Evolutionary conservation across 2,329 filamentous ascomycete species (phyloP).

Genomic region (Knufia petricola): DNA sequence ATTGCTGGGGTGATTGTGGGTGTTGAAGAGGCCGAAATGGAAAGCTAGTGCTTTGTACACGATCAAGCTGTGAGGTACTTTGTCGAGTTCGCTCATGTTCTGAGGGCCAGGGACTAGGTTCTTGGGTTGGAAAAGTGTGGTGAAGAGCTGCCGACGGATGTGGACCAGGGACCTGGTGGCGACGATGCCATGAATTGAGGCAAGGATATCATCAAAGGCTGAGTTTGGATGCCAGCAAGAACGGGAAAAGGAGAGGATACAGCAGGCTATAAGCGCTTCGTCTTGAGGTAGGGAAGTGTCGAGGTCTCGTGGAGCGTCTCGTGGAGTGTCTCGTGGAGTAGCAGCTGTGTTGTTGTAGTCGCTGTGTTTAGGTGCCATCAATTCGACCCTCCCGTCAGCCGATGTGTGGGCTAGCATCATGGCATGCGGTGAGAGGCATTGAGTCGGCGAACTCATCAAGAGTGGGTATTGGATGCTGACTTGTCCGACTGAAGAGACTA

Average conservation of each 20-base stretch:
- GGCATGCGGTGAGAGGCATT: constrained; percentile 7
- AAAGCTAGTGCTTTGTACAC: constrained; percentile 59
- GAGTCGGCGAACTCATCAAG: neutral
- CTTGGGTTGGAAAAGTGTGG: constrained; percentile 60
- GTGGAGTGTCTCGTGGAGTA: neutral
- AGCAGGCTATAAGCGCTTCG: constrained; percentile 50
- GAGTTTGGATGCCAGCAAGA: constrained; percentile 35
- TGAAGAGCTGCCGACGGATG: constrained; percentile 48
- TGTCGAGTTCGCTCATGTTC: constrained; percentile 51
- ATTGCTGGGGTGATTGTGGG: neutral
- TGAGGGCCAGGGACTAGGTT: constrained; percentile 3
- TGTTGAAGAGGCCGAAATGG: constrained; percentile 15
- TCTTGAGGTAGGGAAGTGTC: constrained; percentile 39
- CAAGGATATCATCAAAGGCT: constrained; percentile 62
- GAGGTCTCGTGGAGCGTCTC: too few species aligned
- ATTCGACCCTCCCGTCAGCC: constrained; percentile 30
- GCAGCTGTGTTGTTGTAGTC: neutral
- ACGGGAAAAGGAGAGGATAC: constrained; percentile 46
- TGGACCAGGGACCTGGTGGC: constrained; percentile 44
- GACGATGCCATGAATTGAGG: constrained; percentile 48
- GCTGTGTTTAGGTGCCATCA: constrained; percentile 9
- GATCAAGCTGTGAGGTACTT: constrained; percentile 60
- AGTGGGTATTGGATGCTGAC: neutral
- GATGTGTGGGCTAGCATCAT: constrained; percentile 30
- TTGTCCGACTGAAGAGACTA: constrained; percentile 2